Conservation (phyloP, 306 rosid genomes). For the Purshia tridentata region DNA sequence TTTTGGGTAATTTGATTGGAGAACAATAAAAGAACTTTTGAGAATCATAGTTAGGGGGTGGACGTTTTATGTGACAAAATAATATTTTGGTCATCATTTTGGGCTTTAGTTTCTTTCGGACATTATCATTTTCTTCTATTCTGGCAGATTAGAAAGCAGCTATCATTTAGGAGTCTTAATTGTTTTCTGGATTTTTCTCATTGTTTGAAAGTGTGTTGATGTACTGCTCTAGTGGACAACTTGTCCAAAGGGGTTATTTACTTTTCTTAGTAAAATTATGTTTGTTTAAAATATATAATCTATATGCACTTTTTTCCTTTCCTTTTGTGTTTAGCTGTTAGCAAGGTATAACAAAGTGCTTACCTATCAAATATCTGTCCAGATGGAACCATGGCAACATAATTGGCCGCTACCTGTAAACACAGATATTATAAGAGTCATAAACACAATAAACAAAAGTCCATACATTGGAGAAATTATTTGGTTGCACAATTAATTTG, state of each 20-base stretch:
- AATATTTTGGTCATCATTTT: not conserved
- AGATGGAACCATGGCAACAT: slow-evolving; percentile 95
- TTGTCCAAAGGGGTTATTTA: not conserved
- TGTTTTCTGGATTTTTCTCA: not conserved
- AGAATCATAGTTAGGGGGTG: not conserved
- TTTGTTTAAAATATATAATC: not conserved
- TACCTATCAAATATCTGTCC: slow-evolving; percentile 98
- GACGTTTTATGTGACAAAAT: not conserved
- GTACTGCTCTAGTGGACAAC: not conserved
- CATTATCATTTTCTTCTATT: not conserved
- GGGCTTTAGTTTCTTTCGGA: not conserved
- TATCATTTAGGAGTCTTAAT: not conserved
- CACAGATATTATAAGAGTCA: not conserved
- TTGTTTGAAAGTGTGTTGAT: not conserved
- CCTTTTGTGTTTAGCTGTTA: not conserved
- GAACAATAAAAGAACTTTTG: not conserved
- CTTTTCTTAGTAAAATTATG: not conserved
- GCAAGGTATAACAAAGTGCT: not conserved
- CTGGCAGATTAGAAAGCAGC: not conserved
- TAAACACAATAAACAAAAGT: not conserved
- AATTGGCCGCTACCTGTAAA: slow-evolving; percentile 87
- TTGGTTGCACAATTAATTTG: too few relatives aligned
- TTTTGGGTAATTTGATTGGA: not conserved
- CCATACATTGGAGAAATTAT: too few relatives aligned
- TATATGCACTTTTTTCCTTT: not conserved